Evolutionary conservation across 768 basidiomycete genomes (phyloP).

Genomic region (Boletus fagicola): DNA sequence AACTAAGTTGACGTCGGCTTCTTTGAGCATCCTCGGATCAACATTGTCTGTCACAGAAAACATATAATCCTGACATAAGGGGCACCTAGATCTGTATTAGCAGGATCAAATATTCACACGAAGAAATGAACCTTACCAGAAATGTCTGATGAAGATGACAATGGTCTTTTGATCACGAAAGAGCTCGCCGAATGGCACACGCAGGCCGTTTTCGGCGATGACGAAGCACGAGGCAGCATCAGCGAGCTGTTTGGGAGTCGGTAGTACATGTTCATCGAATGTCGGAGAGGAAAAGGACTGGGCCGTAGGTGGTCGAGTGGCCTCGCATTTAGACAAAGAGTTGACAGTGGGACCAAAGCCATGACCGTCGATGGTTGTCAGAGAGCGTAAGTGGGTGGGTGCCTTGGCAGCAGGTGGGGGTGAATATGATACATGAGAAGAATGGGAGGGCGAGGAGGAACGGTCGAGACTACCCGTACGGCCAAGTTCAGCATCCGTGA

Average conservation of each 20-base stretch:
- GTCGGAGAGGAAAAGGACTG: slow-evolving; percentile 11
- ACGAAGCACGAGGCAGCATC: slow-evolving; percentile 63
- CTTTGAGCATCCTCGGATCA: slow-evolving; percentile 45
- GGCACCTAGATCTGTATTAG: slow-evolving; percentile 50
- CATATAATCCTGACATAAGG: slow-evolving; percentile 87
- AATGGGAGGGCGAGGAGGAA: slow-evolving; percentile 17
- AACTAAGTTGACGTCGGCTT: slow-evolving; percentile 56
- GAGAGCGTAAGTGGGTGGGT: slow-evolving; percentile 24
- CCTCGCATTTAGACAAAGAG: slow-evolving; percentile 4
- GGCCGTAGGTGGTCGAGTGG: slow-evolving; percentile 17
- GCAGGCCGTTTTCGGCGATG: slow-evolving; percentile 63
- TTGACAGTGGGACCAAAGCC: background rate
- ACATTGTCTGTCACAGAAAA: slow-evolving; percentile 55
- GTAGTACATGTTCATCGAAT: slow-evolving; percentile 48
- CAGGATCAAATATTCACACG: slow-evolving; percentile 1
- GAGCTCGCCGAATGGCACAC: slow-evolving; percentile 67
- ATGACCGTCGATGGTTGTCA: slow-evolving; percentile 21
- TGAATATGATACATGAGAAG: slow-evolving; percentile 13
- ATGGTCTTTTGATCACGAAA: slow-evolving; percentile 59
- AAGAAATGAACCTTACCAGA: slow-evolving; percentile 48
- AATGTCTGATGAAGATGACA: slow-evolving; percentile 85
- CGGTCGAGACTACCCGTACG: slow-evolving; percentile 1
- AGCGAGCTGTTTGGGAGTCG: slow-evolving; percentile 54
- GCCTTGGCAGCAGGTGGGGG: slow-evolving; percentile 2
- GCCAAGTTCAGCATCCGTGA: slow-evolving; percentile 31